Conservation (phyloP, 306 rosid species). For the Citrullus colocynthis region DNA sequence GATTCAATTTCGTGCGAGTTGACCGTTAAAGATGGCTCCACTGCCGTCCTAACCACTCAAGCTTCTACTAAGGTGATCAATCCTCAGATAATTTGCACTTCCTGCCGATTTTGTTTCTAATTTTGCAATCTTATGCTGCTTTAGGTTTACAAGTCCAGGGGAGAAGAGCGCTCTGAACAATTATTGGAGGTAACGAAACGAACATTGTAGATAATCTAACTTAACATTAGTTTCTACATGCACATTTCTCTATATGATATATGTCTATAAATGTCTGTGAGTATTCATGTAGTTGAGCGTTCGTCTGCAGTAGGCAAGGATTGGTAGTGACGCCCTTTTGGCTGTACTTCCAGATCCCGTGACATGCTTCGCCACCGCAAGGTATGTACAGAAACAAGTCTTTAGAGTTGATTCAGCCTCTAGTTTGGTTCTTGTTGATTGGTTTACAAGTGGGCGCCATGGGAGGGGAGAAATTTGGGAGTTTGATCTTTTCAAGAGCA, state of each 20-base stretch:
- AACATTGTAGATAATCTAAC: background rate
- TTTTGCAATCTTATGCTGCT: background rate
- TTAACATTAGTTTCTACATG: background rate
- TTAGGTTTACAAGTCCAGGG: slow-evolving; percentile 76
- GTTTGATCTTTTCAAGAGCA: slow-evolving; percentile 67
- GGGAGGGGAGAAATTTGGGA: slow-evolving; percentile 93
- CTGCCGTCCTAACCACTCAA: slow-evolving; percentile 72
- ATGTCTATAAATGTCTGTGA: background rate
- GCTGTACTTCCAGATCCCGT: slow-evolving; percentile 90
- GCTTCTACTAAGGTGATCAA: slow-evolving; percentile 73
- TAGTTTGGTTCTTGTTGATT: slow-evolving; percentile 81
- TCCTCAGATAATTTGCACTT: background rate
- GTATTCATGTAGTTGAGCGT: slow-evolving; percentile 4
- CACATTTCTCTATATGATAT: background rate
- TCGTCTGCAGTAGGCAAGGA: slow-evolving; percentile 55
- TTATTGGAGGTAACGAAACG: slow-evolving; percentile 34
- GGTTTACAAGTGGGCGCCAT: slow-evolving; percentile 95
- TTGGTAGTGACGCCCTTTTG: slow-evolving; percentile 66
- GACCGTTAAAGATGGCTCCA: slow-evolving; percentile 44
- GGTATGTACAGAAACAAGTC: slow-evolving; percentile 78
- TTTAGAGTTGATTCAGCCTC: slow-evolving; percentile 50
- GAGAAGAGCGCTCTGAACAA: slow-evolving; percentile 59
- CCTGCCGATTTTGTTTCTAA: background rate
- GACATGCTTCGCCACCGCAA: slow-evolving; percentile 90
- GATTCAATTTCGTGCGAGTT: slow-evolving; percentile 56